Percentiles rank a stretch among this genome's conserved stretches.
Evolutionary conservation across 306 rosid species (phyloP).

Genomic region (Cucumis cinereus): DNA sequence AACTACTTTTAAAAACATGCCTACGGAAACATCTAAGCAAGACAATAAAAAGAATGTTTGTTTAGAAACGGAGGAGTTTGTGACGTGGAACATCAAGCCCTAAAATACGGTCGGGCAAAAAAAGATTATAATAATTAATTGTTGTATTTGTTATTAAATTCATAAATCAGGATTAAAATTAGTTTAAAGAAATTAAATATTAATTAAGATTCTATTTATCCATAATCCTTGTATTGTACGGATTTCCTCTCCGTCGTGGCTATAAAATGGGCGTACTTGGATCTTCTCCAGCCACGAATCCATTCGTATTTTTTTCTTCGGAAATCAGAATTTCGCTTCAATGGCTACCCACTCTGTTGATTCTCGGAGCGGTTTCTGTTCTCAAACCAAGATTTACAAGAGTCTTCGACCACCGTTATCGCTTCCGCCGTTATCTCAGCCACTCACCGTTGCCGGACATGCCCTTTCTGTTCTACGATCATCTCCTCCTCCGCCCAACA

Average conservation of each 20-base stretch:
- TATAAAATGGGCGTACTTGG: not conserved
- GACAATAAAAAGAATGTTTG: too few relatives aligned
- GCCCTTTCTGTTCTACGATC: conserved; percentile 36
- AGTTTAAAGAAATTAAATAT: too few relatives aligned
- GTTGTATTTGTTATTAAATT: too few relatives aligned
- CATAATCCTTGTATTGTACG: not conserved
- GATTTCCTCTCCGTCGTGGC: not conserved
- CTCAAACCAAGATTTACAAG: conserved; percentile 31
- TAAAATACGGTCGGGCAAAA: too few relatives aligned
- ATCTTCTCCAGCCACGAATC: not conserved
- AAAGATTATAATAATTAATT: too few relatives aligned
- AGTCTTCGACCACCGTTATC: conserved; percentile 57
- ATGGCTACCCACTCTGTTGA: conserved; percentile 22
- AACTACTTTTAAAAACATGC: too few relatives aligned
- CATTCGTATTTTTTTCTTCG: not conserved
- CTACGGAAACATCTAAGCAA: too few relatives aligned
- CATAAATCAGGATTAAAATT: too few relatives aligned
- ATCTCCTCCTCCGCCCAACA: conserved; percentile 14
- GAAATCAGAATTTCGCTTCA: not conserved
- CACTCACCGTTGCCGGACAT: conserved; percentile 42
- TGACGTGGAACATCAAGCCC: too few relatives aligned
- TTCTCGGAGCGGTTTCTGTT: conserved; percentile 45
- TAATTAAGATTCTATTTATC: too few relatives aligned
- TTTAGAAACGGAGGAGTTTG: too few relatives aligned
- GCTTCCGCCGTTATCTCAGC: conserved; percentile 44